phyloP scores from a whole-genome alignment of 495 filamentous ascomycete species.

The Astrothelium macrocarpum region DNA sequence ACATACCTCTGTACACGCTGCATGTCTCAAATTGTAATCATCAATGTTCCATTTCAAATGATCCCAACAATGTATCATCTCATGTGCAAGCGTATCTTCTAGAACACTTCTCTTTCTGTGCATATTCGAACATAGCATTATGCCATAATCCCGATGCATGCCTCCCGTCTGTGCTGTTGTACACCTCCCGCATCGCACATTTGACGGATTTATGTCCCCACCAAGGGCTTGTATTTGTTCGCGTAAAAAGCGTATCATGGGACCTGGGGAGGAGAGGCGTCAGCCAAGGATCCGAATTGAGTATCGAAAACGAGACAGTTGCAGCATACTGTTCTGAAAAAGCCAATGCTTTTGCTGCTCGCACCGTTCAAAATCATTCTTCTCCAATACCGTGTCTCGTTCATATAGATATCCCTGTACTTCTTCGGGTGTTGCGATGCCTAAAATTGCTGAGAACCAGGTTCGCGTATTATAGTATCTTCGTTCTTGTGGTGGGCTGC shows the following conservation, averaged over 20 bases:
- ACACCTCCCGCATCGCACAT: slow-evolving; percentile 76
- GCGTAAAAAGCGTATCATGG: slow-evolving; percentile 72
- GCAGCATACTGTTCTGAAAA: slow-evolving; percentile 54
- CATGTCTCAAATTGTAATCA: slow-evolving; percentile 70
- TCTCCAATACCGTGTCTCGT: slow-evolving; percentile 56
- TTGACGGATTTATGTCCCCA: slow-evolving; percentile 48
- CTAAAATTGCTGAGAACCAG: slow-evolving; percentile 66
- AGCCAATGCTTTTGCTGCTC: slow-evolving; percentile 70
- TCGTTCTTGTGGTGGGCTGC: neutral
- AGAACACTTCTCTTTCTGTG: slow-evolving; percentile 62
- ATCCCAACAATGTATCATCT: slow-evolving; percentile 97
- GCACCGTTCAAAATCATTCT: slow-evolving; percentile 63
- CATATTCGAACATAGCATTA: slow-evolving; percentile 83
- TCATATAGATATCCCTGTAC: slow-evolving; percentile 59
- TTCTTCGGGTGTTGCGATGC: slow-evolving; percentile 57
- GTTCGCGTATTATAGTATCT: slow-evolving; percentile 40
- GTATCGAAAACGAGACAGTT: slow-evolving; percentile 6
- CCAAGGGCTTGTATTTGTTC: slow-evolving; percentile 69
- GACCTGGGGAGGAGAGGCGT: slow-evolving; percentile 38
- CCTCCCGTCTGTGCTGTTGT: slow-evolving; percentile 60
- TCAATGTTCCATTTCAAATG: slow-evolving; percentile 85
- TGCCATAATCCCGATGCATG: slow-evolving; percentile 74
- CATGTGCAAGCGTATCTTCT: slow-evolving; percentile 92
- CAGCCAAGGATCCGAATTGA: neutral
- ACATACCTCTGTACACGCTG: slow-evolving; percentile 86